These are phyloP conservation scores for Plasmodium adleri DNA, from an alignment of 169 alveolate genomes.

Conservation along the genomic window DNA sequence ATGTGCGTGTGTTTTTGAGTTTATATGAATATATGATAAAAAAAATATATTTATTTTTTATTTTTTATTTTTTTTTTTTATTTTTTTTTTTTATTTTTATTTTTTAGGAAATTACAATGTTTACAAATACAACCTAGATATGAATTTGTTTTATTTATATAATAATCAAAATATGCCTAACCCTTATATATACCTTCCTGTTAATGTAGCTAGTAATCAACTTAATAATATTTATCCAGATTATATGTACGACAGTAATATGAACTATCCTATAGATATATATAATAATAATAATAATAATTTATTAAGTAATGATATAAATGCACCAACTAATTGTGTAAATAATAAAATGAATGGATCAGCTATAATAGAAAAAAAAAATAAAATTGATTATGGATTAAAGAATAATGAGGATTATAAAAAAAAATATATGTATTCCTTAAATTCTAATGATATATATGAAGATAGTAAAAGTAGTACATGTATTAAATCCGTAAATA, in stretches of 20 bases:
- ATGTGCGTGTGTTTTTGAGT: not conserved
- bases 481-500: not conserved
- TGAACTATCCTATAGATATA: slow-evolving; percentile 27
- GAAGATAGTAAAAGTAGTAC: slow-evolving; percentile 54
- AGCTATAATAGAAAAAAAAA: slow-evolving; percentile 18
- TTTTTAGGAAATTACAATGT: slow-evolving; percentile 50
- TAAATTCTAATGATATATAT: slow-evolving; percentile 22
- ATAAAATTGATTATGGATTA: slow-evolving; percentile 31
- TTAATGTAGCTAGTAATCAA: slow-evolving; percentile 22
- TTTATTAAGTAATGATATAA: slow-evolving; percentile 16
- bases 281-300: not conserved
- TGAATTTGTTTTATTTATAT: slow-evolving; percentile 50
- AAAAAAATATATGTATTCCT: slow-evolving; percentile 10
- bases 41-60: not conserved
- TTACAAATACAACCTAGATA: slow-evolving; percentile 53
- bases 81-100: not conserved
- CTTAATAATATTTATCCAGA: slow-evolving; percentile 32
- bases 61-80: not conserved
- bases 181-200: slow-evolving; percentile 42
- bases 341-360: slow-evolving; percentile 27
- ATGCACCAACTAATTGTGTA: slow-evolving; percentile 29
- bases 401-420: slow-evolving; percentile 47
- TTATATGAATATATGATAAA: not conserved
- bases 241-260: slow-evolving; percentile 49
- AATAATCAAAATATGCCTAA: slow-evolving; percentile 28